Conservation (phyloP, 768 basidiomycete genomes). For the Pleurotus pulmonarius region DNA sequence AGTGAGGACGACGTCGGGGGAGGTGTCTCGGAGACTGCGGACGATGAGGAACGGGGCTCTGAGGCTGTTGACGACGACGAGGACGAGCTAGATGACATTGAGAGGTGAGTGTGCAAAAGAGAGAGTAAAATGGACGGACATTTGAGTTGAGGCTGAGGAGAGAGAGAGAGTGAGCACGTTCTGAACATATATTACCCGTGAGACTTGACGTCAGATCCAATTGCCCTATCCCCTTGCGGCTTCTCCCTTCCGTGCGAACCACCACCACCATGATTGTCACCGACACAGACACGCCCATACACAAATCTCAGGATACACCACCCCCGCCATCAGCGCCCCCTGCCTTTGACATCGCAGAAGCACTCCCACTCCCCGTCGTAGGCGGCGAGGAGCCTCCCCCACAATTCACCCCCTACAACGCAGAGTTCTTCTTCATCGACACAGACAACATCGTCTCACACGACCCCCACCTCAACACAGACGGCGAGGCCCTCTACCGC, state of each 20-base stretch:
- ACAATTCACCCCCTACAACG: conserved; percentile 57
- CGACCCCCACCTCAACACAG: conserved; percentile 63
- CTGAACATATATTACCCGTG: conserved; percentile 5
- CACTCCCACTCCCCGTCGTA: conserved; percentile 12
- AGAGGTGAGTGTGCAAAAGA: conserved; percentile 11
- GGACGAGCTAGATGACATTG: background rate
- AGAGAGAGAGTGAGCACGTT: conserved; percentile 9
- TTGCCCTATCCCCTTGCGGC: conserved; percentile 38
- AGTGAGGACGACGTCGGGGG: background rate
- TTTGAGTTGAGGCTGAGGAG: conserved; percentile 1
- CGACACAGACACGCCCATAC: too few relatives aligned
- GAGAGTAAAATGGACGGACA: conserved; percentile 10
- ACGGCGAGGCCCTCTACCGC: conserved; percentile 71
- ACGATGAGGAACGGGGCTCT: conserved; percentile 9
- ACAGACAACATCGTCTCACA: conserved; percentile 61
- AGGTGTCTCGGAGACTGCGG: conserved; percentile 3
- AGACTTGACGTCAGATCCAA: conserved; percentile 12
- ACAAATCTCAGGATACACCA: background rate
- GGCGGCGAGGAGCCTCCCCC: conserved; percentile 51
- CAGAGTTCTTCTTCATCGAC: conserved; percentile 49
- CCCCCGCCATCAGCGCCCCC: background rate
- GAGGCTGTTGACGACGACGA: conserved; percentile 9
- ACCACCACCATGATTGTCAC: conserved; percentile 19
- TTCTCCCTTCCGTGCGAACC: conserved; percentile 27
- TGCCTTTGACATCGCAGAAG: conserved; percentile 19